Evolutionary conservation across 495 filamentous ascomycete genomes (phyloP).

Genomic region (Talaromyces adpressus): DNA sequence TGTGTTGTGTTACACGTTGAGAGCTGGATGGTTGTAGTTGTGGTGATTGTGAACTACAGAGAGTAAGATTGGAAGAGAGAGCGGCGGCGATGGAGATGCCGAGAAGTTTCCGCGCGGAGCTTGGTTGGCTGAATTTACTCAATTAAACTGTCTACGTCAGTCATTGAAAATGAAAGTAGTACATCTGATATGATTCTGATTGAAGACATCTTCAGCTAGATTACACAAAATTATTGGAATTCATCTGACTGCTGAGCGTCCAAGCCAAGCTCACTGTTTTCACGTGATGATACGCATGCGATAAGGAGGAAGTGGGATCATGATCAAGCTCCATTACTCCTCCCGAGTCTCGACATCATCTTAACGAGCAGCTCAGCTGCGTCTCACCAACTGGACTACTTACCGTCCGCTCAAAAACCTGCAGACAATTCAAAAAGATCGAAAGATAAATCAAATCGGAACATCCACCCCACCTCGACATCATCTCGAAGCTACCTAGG

Average conservation of each 20-base stretch:
- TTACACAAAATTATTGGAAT: background rate
- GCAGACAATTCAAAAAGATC: background rate
- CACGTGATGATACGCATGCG: conserved; percentile 2
- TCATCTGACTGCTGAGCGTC: background rate
- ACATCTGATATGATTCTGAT: no score
- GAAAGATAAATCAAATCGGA: background rate
- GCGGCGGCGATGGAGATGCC: conserved; percentile 10
- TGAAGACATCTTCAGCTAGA: background rate
- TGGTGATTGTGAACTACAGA: conserved; percentile 7
- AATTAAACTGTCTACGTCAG: background rate
- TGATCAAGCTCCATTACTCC: background rate
- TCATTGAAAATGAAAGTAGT: no score
- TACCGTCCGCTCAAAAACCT: background rate
- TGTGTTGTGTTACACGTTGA: conserved; percentile 2
- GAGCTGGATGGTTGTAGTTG: background rate
- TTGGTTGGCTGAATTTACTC: background rate
- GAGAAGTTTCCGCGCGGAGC: conserved; percentile 17
- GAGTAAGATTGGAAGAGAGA: background rate
- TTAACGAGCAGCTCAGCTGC: background rate
- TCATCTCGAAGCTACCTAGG: background rate
- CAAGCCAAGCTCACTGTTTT: background rate
- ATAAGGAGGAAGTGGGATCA: background rate
- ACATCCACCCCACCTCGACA: background rate
- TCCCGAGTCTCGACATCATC: background rate
- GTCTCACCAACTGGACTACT: background rate